A percentile compares a stretch with the other conserved stretches of the same genome.
These are phyloP conservation scores for Torrubiellomyces zombiae DNA, from an alignment of 2,329 filamentous ascomycete genomes.

Conservation along the genomic window DNA sequence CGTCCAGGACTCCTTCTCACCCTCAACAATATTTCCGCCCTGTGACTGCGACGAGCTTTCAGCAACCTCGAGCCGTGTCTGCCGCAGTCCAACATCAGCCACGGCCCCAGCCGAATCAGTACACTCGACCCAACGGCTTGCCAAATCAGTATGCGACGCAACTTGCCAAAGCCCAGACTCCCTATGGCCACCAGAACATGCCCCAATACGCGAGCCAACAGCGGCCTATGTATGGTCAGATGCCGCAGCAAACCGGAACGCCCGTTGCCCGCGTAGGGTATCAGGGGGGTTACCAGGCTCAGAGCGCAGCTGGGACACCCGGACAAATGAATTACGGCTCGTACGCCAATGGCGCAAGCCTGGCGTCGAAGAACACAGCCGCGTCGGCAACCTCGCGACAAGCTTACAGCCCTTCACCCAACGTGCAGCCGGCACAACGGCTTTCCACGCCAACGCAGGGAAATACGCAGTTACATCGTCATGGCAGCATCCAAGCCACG, in stretches of 20 bases:
- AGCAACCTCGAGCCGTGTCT: slow-evolving; percentile 21
- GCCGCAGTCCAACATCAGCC: slow-evolving; percentile 13
- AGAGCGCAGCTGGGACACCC: slow-evolving; percentile 15
- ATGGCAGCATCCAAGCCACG: slow-evolving; percentile 15
- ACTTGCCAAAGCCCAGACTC: slow-evolving; percentile 33
- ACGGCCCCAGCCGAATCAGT: slow-evolving; percentile 28
- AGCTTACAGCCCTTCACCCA: slow-evolving; percentile 22
- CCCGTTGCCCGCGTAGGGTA: slow-evolving; percentile 23
- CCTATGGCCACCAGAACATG: slow-evolving; percentile 34
- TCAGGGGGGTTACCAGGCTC: slow-evolving; percentile 21
- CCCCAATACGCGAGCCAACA: slow-evolving; percentile 29
- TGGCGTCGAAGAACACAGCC: slow-evolving; percentile 25
- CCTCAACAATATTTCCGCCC: slow-evolving; percentile 28
- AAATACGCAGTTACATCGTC: slow-evolving; percentile 15
- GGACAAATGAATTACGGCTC: slow-evolving; percentile 18
- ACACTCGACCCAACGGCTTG: slow-evolving; percentile 32
- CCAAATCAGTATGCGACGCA: slow-evolving; percentile 29
- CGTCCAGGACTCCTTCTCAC: slow-evolving; percentile 26
- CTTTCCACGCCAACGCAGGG: slow-evolving; percentile 15
- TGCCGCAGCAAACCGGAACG: slow-evolving; percentile 23
- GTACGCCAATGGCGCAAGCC: slow-evolving; percentile 26
- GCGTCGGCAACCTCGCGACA: slow-evolving; percentile 24
- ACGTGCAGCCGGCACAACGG: slow-evolving; percentile 15
- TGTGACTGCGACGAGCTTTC: slow-evolving; percentile 22
- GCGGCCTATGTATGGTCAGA: slow-evolving; percentile 25